A percentile compares a stretch with the other conserved stretches of the same genome.
Evolutionary conservation across 495 filamentous ascomycete genomes (phyloP).

Genomic region (Daldinia concentrica): DNA sequence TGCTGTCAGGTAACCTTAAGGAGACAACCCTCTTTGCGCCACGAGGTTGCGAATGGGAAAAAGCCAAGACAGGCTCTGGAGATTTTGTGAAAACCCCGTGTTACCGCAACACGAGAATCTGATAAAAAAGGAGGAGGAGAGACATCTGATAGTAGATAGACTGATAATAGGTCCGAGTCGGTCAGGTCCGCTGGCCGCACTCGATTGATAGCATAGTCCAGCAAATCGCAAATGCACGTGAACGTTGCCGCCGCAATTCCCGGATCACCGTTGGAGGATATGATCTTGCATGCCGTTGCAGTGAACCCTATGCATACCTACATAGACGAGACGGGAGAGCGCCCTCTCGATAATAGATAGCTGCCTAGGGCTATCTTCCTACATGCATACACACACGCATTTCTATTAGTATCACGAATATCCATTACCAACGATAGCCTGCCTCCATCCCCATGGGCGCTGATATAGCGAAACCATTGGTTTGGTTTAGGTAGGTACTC

Average conservation of each 20-base stretch:
- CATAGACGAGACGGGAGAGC: slow-evolving; percentile 22
- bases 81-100: slow-evolving; percentile 14
- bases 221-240: slow-evolving; percentile 39
- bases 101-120: neutral
- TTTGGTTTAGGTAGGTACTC: slow-evolving; percentile 37
- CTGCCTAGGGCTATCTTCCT: neutral
- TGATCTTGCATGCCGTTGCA: slow-evolving; percentile 34
- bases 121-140: slow-evolving; percentile 10
- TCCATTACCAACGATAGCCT: slow-evolving; percentile 9
- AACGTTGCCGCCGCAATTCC: slow-evolving; percentile 32
- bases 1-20: slow-evolving; percentile 7
- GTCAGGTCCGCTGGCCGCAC: slow-evolving; percentile 7
- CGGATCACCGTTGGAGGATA: slow-evolving; percentile 28
- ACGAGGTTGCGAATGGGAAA: neutral
- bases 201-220: slow-evolving; percentile 2
- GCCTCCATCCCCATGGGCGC: neutral
- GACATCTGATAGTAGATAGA: neutral
- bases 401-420: neutral
- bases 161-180: slow-evolving; percentile 3
- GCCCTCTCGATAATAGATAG: neutral
- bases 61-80: neutral
- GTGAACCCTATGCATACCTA: slow-evolving; percentile 8
- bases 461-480: slow-evolving; percentile 20
- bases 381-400: neutral
- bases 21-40: neutral